Evolutionary conservation across 257 asterid genomes (phyloP).

Genomic region (Solanum stenotomum): DNA sequence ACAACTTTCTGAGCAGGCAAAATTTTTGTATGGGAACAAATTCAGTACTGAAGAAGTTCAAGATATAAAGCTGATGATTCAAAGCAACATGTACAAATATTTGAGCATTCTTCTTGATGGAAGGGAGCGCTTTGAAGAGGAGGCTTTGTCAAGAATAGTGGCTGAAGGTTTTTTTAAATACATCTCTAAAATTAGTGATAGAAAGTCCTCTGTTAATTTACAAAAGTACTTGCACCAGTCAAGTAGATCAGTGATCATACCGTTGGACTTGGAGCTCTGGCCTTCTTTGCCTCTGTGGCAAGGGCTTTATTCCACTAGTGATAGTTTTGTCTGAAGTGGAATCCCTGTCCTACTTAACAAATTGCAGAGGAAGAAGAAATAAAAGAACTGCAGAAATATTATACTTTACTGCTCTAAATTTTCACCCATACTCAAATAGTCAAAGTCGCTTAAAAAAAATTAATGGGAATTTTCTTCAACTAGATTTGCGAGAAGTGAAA

Average conservation of each 20-base stretch:
- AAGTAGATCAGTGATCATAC: neutral
- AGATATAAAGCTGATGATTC: slow-evolving; percentile 92
- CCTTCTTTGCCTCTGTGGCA: neutral
- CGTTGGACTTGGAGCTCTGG: neutral
- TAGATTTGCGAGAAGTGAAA: neutral
- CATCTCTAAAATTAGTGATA: slow-evolving; percentile 18
- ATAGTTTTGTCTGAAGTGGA: neutral
- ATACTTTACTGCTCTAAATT: neutral
- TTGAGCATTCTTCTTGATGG: slow-evolving; percentile 89
- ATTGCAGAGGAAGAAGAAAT: neutral
- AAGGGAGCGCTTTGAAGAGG: slow-evolving; percentile 90
- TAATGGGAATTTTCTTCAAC: neutral
- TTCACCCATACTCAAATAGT: neutral
- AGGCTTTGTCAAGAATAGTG: slow-evolving; percentile 36
- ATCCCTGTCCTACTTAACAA: neutral
- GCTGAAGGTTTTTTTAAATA: slow-evolving; percentile 17
- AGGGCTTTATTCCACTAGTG: neutral
- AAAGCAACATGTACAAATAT: slow-evolving; percentile 82
- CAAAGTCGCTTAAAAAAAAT: neutral
- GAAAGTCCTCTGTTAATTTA: neutral
- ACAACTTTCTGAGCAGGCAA: slow-evolving; percentile 50
- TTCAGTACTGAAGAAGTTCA: slow-evolving; percentile 66
- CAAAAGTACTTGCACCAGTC: neutral
- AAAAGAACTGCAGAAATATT: neutral
- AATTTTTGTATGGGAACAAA: slow-evolving; percentile 70